Base-by-base conservation (phyloP, 1,284 basidiomycete genomes). In the Amylostereum areolatum region DNA sequence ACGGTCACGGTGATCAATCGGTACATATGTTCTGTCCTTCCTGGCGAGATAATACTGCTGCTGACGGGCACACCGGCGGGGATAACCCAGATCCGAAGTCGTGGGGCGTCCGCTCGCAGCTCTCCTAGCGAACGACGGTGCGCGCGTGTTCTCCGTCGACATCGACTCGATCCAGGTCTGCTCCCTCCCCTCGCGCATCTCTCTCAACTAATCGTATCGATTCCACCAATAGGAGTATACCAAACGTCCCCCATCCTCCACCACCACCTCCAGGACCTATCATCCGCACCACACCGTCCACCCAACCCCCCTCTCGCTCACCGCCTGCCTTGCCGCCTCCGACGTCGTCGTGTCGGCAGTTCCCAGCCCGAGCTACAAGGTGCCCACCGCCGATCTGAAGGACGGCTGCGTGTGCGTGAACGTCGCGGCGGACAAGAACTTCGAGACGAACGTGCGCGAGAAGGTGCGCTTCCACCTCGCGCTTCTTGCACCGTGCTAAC, bases 361-460 rank as follows among this genome's bases (percentile, higher is more conserved):
- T 6, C 94, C 94, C 2, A 85, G 74, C 58, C 73, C 86, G n/a
- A 70, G 72, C 10, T 99, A 96, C 74, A 98, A 97, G 59, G 75
- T 99, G 49, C 83, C 87, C 56, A 98, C 94, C 2, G 81, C 80
- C 45, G 85, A 80, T 78, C 74, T 99, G 58, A 96, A 96, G 70
- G 90, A 94, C 57, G 96, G 95, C 3, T 95, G 93, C 56, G 72
- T 96, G 1, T 95, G 92, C 59, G 72, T 98, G 53, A 98, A 98
- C 63, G 91, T 99, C 43, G 88, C 92, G 28, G 86, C 89, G 3
- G 94, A 97, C 62, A 98, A 96, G 75, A 99, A 99, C 69, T 99
- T 98, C 63, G 92, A 97, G 64, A 82, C 82, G 53, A 88, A 97
- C 63, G 88, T 98, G 18, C 78, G 92, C 55, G 92, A 95, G 44